phyloP scores from a whole-genome alignment of 768 basidiomycete genomes.

The Termitomyces sp. region DNA sequence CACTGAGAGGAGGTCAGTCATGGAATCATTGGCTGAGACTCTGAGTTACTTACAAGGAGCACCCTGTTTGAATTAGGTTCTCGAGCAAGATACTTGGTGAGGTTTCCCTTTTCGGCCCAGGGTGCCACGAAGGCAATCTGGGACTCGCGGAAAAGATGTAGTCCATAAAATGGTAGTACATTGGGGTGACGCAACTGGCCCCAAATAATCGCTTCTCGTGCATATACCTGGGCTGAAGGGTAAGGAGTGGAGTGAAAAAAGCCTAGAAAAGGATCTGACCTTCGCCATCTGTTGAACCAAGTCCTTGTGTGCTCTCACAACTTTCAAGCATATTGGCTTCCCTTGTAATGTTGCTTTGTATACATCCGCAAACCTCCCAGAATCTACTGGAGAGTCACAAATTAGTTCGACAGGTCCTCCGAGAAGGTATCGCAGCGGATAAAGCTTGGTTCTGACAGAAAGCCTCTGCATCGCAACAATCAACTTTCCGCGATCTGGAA shows the following conservation, averaged over 20 bases:
- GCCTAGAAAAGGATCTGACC: not conserved
- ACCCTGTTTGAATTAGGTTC: conserved; percentile 24
- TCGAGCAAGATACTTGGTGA: conserved; percentile 26
- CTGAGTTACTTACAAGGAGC: conserved; percentile 26
- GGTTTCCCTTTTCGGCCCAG: conserved; percentile 21
- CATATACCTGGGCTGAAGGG: conserved; percentile 6
- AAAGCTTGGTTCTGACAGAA: conserved; percentile 8
- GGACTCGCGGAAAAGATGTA: conserved; percentile 19
- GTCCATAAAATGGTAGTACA: conserved; percentile 29
- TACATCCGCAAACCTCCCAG: conserved; percentile 2
- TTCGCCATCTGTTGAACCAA: not conserved
- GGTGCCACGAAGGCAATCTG: conserved; percentile 34
- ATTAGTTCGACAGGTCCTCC: not conserved
- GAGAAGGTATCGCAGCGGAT: not conserved
- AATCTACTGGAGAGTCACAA: not conserved
- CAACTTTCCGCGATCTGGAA: conserved; percentile 2
- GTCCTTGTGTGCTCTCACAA: not conserved
- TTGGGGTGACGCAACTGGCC: conserved; percentile 29
- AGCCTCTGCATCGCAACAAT: conserved; percentile 8
- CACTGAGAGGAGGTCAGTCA: not conserved
- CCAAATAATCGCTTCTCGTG: conserved; percentile 23
- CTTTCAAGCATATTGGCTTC: conserved; percentile 8
- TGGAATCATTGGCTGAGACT: not conserved
- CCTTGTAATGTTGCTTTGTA: conserved; percentile 1
- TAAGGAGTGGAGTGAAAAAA: not conserved